Conservation (phyloP, 345 rosid genomes). For the Nasturtium officinale region DNA sequence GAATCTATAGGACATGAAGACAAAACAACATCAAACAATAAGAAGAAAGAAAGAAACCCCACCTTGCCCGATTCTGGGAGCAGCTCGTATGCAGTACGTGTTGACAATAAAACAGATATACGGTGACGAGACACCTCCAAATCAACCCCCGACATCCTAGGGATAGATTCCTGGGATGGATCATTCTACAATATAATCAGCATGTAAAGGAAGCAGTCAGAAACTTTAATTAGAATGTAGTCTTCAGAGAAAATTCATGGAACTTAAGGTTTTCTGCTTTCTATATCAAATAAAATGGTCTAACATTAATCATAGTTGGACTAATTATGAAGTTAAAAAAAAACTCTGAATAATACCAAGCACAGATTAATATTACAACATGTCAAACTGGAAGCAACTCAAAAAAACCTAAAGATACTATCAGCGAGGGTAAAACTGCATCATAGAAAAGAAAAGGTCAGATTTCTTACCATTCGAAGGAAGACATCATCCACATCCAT, state of each 20-base stretch:
- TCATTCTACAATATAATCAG: slow-evolving; percentile 36
- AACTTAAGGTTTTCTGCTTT: slow-evolving; percentile 6
- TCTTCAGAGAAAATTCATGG: slow-evolving; percentile 8
- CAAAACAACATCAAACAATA: slow-evolving; percentile 34
- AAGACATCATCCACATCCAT: slow-evolving; percentile 85
- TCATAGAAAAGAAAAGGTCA: slow-evolving; percentile 1
- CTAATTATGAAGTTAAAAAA: neutral
- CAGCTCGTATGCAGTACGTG: slow-evolving; percentile 86
- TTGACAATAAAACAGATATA: slow-evolving; percentile 68
- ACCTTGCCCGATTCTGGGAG: slow-evolving; percentile 99
- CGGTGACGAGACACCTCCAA: slow-evolving; percentile 73
- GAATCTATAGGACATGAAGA: slow-evolving; percentile 15
- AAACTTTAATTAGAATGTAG: slow-evolving; percentile 24
- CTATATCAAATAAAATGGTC: slow-evolving; percentile 16
- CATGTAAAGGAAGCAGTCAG: slow-evolving; percentile 34
- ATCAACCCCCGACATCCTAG: slow-evolving; percentile 65
- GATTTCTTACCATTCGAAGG: slow-evolving; percentile 51
- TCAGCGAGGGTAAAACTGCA: neutral
- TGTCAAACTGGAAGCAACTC: neutral
- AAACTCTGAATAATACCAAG: neutral
- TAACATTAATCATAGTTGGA: slow-evolving; percentile 7
- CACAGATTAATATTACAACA: neutral
- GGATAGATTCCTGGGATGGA: slow-evolving; percentile 52
- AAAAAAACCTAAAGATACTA: neutral
- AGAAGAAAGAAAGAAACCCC: slow-evolving; percentile 48